Evolutionary conservation across 306 rosid genomes (phyloP), one percentile per base, ranked within the genome.

Genomic region (Glycine tomentella): DNA sequence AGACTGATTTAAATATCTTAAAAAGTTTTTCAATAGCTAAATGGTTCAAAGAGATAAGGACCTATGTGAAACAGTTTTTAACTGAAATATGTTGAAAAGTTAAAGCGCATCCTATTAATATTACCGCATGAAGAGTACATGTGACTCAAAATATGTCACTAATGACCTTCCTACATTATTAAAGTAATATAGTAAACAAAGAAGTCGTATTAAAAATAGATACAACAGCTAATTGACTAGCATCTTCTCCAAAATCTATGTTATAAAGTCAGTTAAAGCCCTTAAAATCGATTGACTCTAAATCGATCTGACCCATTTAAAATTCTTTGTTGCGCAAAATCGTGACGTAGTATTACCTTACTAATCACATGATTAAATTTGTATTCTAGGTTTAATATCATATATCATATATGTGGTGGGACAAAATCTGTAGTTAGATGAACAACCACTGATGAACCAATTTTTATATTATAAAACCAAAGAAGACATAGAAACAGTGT

Each of bases 401-500:
- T 42, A 42, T 25, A 25, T 25, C 31, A 25, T 25, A 25, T 25
- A 25, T 42, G 62, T 45, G 65, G 81, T 69, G 88, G 74, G 91
- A 90, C 91, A 87, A 82, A 87, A 80, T 87, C 89, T 84, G 83
- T 10, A 73, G 91, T 88, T 84, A 78, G 92, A 84, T 81, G 83
- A 90, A 80, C 89, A 86, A 88, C 86, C 69, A 75, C 67, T 70
- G 80, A 55, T 70, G 55, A 53, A 78, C 75, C 53, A 7, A 17
- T 7, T 83, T 80, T 62, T 80, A 77, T 82, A 75, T 53, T 52
- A 55, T 16, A 48, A 72, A 83, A 84, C 59, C 49, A 56, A 63
- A 86, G 84, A 48, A 75, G 81, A 81, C 84, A 80, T 17, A 49
- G 77, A 69, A 85, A 84, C 89, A 76, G 64, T 84, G 91, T 85